phyloP scores from a whole-genome alignment of 768 basidiomycete genomes.

The Rhizopogon roseolus region DNA sequence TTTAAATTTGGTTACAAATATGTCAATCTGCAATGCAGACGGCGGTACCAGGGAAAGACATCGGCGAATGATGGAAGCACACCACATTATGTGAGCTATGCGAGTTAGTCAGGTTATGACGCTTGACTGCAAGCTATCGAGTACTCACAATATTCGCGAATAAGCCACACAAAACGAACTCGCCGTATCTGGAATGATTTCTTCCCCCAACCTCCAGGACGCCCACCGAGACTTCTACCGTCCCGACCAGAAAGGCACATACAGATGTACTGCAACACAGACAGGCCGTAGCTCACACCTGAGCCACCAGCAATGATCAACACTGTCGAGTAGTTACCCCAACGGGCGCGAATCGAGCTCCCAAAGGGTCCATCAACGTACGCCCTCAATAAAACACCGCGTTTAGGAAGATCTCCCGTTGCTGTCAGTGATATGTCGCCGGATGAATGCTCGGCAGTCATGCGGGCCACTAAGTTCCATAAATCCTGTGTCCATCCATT shows the following conservation, averaged over 20 bases:
- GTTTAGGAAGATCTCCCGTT: conserved; percentile 24
- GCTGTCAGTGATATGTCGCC: conserved; percentile 13
- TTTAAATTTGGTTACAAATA: conserved; percentile 66
- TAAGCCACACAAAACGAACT: conserved; percentile 72
- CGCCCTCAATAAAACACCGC: conserved; percentile 50
- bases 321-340: conserved; percentile 55
- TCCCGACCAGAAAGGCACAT: conserved; percentile 53
- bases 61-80: conserved; percentile 57
- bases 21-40: conserved; percentile 54
- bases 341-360: conserved; percentile 52
- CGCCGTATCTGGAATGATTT: conserved; percentile 41
- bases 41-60: conserved; percentile 53
- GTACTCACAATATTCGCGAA: conserved; percentile 67
- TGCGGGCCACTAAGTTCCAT: conserved; percentile 47
- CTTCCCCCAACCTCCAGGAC: conserved; percentile 37
- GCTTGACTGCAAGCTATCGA: not conserved
- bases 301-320: conserved; percentile 69
- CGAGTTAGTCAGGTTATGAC: not conserved
- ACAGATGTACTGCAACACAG: conserved; percentile 61
- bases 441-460: conserved; percentile 31
- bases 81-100: conserved; percentile 73
- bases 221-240: conserved; percentile 43
- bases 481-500: conserved; percentile 65
- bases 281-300: conserved; percentile 68
- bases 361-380: conserved; percentile 70